Evolutionary conservation across 2,329 filamentous ascomycete species (phyloP), one percentile per base, ranked within the genome.

Genomic region (Cucurbitaria berberidis): DNA sequence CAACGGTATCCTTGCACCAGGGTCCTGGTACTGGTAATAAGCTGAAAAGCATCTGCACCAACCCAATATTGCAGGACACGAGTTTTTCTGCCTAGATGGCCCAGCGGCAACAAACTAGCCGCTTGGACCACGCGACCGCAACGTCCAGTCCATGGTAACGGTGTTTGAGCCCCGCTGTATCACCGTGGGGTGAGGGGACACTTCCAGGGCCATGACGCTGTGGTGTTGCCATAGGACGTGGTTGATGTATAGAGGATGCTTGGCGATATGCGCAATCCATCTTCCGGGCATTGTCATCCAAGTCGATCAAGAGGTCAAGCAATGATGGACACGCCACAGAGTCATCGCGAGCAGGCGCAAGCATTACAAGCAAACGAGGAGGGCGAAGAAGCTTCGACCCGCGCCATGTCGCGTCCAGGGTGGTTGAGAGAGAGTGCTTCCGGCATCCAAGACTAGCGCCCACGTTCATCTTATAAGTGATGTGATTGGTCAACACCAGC

Each of bases 381-480:
- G 42, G 5, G 35, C 35, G 42, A 46, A 26, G 42, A 51, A 51
- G 48, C 48, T 51, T 45, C 42, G 35, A 46, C 46, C 26, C 32
- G 38, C 30, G 35, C 29, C 26, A n/a, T 15, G 26, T 32, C 11
- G 22, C n/a, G 24, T 29, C 24, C 34, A 24, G 48, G 41, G 34
- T 39, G 21, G 48, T 35, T 45, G 35, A 18, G 24, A 32, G 35
- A 16, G 27, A 16, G 35, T 32, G 18, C 40, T 30, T 27, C 47
- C 21, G 47, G 40, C 29, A 40, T 5, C 15, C 41, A 44, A 6
- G n/a, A 19, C 22, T 19, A 30, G 16, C 16, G 42, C 30, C 42
- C 27, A 45, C 16, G 29, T 22, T n/a, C 18, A 26, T 9, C 15
- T 3, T 21, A 27, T 36, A 18, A 24, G 18, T 9, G 3, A 9